Base-by-base conservation (phyloP, 208 protist species). In the Leptomonas seymouri region DNA sequence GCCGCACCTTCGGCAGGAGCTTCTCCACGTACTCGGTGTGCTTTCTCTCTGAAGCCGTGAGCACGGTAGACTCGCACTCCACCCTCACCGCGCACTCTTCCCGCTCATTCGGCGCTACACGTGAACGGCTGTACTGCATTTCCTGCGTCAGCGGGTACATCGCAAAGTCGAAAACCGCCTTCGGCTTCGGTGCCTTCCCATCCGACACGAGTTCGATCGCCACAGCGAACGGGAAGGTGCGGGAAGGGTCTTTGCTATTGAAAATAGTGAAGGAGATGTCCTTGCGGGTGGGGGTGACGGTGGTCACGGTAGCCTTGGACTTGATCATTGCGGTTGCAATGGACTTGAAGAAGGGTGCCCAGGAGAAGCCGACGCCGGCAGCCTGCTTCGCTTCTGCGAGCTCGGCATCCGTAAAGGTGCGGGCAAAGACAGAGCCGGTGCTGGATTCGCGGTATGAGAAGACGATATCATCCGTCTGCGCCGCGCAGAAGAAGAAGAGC, bases 261-360 rank as follows among this genome's bases (percentile, higher is more conserved):
- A 73, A 64, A 54, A 93, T 86, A 53, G 61, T 76, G 67, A 96
- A 94, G 63, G 9, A 36, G 28, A 78, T 87, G 7, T 80, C 71
- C 57, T 82, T 85, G 25, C 45, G 76, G 3, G 63, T 68, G 50
- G 60, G 41, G 30, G 49, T 72, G 34, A 66, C 14, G 64, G 76
- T 60, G 53, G 67, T 60, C 1, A 96, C 68, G 2, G 41, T 60
- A 27, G 83, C 89, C 68, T 81, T 93, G 25, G 59, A 59, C 53
- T 95, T 97, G 54, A 93, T 77, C 21, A 94, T 44, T 41, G 84
- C 90, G 9, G 86, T 84, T 3, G 89, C 87, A 21, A 97, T 63
- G 20, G 90, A 94, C 63, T 95, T 95, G 73, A 94, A 96, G 76
- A 96, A 96, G 15, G 85, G 78, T 1, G 84, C 86, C 89, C 90